Base-by-base conservation (phyloP, 202 grass and related monocot species). In the Carex arenaria region DNA sequence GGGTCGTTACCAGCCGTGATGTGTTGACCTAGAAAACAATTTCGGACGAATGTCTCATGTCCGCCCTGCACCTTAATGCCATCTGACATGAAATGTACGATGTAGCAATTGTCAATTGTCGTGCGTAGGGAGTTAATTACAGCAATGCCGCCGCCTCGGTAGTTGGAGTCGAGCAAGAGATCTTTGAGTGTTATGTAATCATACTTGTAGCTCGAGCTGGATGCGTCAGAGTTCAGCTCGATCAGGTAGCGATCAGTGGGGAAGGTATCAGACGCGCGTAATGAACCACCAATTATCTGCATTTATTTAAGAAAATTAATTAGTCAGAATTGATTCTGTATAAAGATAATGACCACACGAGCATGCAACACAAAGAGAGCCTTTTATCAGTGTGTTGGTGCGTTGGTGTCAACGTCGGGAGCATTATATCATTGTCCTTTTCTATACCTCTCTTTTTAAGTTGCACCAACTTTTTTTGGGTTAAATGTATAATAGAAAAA, bases 21-120 rank as follows among this genome's bases (percentile, higher is more conserved):
- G 87, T 96, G 93, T 66, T 99, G 96, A 4, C 96, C 96, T 0
- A 99, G 31, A 86, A 91, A 99, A 55, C 71, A 85, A 87, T 87
- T 84, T 31, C 96, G 83, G 79, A 99, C 81, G 76, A 86, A 80
- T 0, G 96, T 92, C 85, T 99, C 96, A 80, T 99, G 96, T 0
- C 96, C 96, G 0, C 83, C 86, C 30, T 22, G 64, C 60, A 95
- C 96, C 1, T 20, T 65, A 64, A 99, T 19, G 17, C 93, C 96
- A 52, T 94, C 91, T 3, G 93, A 61, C 7, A 2, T 54, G 79
- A 99, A 99, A 83, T 89, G 89, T n/a, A 19, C 75, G 17, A 99
- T 55, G 83, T 92, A 99, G 68, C 81, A 84, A 86, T 90, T 92
- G 69, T 96, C 93, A 62, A 99, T 83, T 69, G 77, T 70, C 3